Evolutionary conservation across 495 filamentous ascomycete species (phyloP).

Genomic region (Lichenothelia convexa): DNA sequence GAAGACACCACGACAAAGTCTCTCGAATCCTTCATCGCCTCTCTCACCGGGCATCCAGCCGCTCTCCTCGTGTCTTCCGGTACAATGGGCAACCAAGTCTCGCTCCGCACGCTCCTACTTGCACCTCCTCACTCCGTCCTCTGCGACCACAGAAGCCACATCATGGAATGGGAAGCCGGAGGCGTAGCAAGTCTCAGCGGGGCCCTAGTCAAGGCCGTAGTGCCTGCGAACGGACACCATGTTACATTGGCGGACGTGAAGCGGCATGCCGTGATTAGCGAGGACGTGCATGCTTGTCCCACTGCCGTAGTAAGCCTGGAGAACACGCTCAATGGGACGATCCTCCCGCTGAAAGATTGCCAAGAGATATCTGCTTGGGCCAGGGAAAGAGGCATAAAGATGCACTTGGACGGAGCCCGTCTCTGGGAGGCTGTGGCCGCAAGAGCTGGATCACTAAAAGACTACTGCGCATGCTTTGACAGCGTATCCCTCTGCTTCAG

Average conservation of each 20-base stretch:
- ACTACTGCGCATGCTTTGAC: constrained; percentile 58
- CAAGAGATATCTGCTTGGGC: constrained; percentile 52
- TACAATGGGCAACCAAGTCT: constrained; percentile 80
- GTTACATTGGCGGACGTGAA: constrained; percentile 62
- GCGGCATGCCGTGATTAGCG: constrained; percentile 30
- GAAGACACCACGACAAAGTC: constrained; percentile 64
- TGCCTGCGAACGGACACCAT: constrained; percentile 46
- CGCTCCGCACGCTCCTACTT: constrained; percentile 43
- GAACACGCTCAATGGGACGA: constrained; percentile 63
- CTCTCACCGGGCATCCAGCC: constrained; percentile 51
- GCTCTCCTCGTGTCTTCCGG: constrained; percentile 67
- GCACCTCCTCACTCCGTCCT: constrained; percentile 57
- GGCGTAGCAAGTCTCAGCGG: constrained; percentile 42
- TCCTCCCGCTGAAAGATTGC: constrained; percentile 58
- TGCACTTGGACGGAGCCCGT: constrained; percentile 74
- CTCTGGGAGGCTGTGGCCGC: constrained; percentile 36
- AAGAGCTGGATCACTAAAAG: constrained; percentile 30
- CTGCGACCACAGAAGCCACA: constrained; percentile 47
- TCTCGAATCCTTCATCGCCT: constrained; percentile 48
- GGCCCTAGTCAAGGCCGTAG: constrained; percentile 38
- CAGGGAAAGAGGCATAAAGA: constrained; percentile 40
- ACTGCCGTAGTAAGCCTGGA: constrained; percentile 70
- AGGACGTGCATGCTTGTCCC: constrained; percentile 45
- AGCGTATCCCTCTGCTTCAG: constrained; percentile 70
- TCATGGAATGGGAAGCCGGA: constrained; percentile 55